phyloP scores from a whole-genome alignment of 768 basidiomycete genomes.

The Rossbeevera mucosa region DNA sequence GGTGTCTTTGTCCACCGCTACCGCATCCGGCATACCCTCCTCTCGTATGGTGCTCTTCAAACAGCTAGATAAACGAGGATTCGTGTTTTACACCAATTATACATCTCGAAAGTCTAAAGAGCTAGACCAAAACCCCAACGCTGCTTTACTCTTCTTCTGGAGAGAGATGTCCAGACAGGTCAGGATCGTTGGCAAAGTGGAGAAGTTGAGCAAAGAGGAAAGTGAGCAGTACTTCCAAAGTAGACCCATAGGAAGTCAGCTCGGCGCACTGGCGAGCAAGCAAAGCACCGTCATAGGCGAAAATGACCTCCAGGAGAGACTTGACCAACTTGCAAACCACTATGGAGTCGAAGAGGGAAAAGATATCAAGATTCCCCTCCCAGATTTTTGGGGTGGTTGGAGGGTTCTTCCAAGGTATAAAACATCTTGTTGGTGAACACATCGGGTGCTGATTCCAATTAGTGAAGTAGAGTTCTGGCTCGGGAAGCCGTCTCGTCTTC shows the following conservation, averaged over 20 bases:
- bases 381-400: slow-evolving; percentile 97
- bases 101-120: slow-evolving; percentile 87
- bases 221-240: slow-evolving; percentile 78
- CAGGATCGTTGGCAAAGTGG: slow-evolving; percentile 79
- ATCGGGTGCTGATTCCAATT: slow-evolving; percentile 9
- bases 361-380: slow-evolving; percentile 56
- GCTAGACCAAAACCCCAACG: slow-evolving; percentile 70
- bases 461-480: slow-evolving; percentile 98
- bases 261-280: slow-evolving; percentile 92
- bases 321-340: slow-evolving; percentile 53
- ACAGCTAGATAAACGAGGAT: slow-evolving; percentile 81
- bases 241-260: slow-evolving; percentile 75
- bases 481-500: slow-evolving; percentile 92
- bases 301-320: slow-evolving; percentile 56
- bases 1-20: slow-evolving; percentile 75
- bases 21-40: slow-evolving; percentile 72
- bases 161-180: slow-evolving; percentile 75
- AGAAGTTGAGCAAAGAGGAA: slow-evolving; percentile 68
- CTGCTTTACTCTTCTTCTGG: slow-evolving; percentile 90
- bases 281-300: slow-evolving; percentile 82
- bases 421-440: not conserved
- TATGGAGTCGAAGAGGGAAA: slow-evolving; percentile 49
- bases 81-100: slow-evolving; percentile 98
- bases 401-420: slow-evolving; percentile 82
- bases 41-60: slow-evolving; percentile 89